These are phyloP conservation scores for Phanerochaete sordida DNA, from an alignment of 768 basidiomycete genomes.

Conservation along the genomic window DNA sequence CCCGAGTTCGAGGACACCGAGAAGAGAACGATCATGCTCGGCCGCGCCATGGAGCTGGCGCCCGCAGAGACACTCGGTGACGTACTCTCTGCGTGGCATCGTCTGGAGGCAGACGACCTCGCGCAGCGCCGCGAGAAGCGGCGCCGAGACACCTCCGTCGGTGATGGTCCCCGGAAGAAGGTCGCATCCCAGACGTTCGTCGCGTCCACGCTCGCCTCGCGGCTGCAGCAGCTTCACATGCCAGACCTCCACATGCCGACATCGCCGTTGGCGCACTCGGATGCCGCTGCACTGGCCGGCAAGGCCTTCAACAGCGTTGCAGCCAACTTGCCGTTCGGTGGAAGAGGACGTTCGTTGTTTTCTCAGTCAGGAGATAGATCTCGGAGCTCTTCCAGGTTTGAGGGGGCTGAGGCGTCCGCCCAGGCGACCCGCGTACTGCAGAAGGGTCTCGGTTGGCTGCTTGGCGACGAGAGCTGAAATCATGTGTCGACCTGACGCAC, in stretches of 20 bases:
- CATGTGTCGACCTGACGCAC: background rate
- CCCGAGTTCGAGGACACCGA: constrained; percentile 66
- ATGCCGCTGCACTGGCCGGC: constrained; percentile 76
- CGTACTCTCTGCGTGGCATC: constrained; percentile 75
- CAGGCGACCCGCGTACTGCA: constrained; percentile 78
- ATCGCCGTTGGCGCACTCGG: constrained; percentile 65
- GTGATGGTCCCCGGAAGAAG: constrained; percentile 1
- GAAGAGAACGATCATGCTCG: constrained; percentile 68
- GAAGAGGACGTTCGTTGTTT: constrained; percentile 25
- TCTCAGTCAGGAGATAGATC: constrained; percentile 20
- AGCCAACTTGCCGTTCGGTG: constrained; percentile 70
- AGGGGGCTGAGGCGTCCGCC: constrained; percentile 61
- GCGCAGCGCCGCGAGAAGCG: constrained; percentile 44
- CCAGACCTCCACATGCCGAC: constrained; percentile 49
- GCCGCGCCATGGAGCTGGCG: constrained; percentile 82
- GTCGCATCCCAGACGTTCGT: background rate
- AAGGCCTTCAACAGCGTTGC: constrained; percentile 76
- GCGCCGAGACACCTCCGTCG: constrained; percentile 13
- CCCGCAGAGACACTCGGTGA: constrained; percentile 77
- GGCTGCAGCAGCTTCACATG: constrained; percentile 63
- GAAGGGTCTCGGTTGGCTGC: constrained; percentile 93
- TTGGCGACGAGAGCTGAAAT: constrained; percentile 64
- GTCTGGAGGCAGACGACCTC: constrained; percentile 64
- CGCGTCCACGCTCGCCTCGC: constrained; percentile 47
- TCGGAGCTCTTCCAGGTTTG: constrained; percentile 33